Conservation (phyloP, 2,329 filamentous ascomycete genomes). For the Zelopaecilomyces penicillatus region DNA sequence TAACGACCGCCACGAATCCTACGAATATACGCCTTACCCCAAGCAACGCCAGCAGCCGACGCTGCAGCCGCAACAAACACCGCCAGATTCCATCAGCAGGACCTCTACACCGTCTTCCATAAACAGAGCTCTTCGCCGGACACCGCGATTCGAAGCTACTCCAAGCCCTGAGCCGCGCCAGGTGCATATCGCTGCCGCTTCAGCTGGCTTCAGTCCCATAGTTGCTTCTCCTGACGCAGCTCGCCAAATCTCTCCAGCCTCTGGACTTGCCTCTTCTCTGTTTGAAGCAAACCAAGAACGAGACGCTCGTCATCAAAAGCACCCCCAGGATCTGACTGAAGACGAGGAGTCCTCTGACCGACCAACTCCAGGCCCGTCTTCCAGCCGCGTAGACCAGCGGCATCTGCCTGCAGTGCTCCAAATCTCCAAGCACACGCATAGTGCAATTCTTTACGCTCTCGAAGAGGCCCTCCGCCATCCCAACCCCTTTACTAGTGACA, state of each 20-base stretch:
- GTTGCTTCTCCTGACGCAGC: conserved; percentile 17
- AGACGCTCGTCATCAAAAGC: conserved; percentile 21
- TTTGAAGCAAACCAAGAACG: conserved; percentile 15
- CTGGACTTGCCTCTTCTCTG: conserved; percentile 33
- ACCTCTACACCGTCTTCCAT: conserved; percentile 40
- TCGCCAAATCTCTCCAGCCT: conserved; percentile 17
- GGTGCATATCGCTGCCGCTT: conserved; percentile 39
- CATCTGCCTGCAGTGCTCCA: conserved; percentile 39
- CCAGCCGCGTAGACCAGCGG: conserved; percentile 16
- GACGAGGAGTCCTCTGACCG: conserved; percentile 30
- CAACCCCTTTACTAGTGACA: conserved; percentile 72
- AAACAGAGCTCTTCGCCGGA: conserved; percentile 40
- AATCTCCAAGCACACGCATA: conserved; percentile 77
- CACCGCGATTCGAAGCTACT: conserved; percentile 40
- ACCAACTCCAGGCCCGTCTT: conserved; percentile 17
- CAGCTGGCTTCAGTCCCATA: conserved; percentile 39
- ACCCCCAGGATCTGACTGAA: conserved; percentile 42
- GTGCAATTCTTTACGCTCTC: conserved; percentile 84
- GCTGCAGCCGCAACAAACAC: conserved; percentile 10
- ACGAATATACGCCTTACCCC: conserved; percentile 37
- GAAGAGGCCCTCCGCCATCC: conserved; percentile 84
- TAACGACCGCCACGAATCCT: conserved; percentile 48
- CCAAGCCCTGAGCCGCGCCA: conserved; percentile 33
- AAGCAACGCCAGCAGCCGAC: conserved; percentile 37
- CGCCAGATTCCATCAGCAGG: conserved; percentile 31